Evolutionary conservation across 106 monocot genomes (phyloP), one percentile per base, ranked within the genome.

Genomic region (Cymbidium sinense): DNA sequence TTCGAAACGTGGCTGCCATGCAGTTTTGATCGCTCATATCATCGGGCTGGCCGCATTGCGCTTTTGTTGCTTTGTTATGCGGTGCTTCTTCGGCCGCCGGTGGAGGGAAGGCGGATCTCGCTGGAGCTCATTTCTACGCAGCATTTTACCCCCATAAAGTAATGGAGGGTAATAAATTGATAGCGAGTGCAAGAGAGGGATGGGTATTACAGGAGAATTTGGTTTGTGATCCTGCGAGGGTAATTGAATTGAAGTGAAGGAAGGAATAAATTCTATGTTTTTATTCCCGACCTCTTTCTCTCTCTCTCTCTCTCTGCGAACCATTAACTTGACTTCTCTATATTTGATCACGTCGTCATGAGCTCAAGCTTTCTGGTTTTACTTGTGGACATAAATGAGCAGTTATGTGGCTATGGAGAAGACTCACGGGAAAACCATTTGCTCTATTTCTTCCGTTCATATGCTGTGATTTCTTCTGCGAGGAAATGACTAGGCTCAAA

Each of bases 1-100:
- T 9, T 35, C 20, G n/a, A 71, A 71, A 71, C 71, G 37, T 71
- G 71, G 34, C 34, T 35, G 17, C n/a, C 71, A 71, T 71, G 71
- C 71, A 37, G 71, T 37, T 71, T 47, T 47, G 13, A 47, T 47
- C 47, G 47, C 47, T 47, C 1, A 10, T 13, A 47, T 9, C 47
- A 47, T 12, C 12, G 47, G 13, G 47, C 47, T 47, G 47, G 47
- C 12, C 47, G 10, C 47, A 15, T 47, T 47, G 17, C 47, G 47
- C 13, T 47, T 47, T 47, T 47, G 11, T 47, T 47, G 33, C 67
- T 33, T 67, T 67, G 30, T 21, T 30, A 15, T 10, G 17, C 15
- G 25, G 8, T 61, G 61, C 25, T 5, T 5, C 23, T 23, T 4
- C 61, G 61, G 21, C 23, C 23, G 11, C 17, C 47, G 6, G 61